Conservation (phyloP, 2,329 filamentous ascomycete genomes). For the Alternaria arborescens region DNA sequence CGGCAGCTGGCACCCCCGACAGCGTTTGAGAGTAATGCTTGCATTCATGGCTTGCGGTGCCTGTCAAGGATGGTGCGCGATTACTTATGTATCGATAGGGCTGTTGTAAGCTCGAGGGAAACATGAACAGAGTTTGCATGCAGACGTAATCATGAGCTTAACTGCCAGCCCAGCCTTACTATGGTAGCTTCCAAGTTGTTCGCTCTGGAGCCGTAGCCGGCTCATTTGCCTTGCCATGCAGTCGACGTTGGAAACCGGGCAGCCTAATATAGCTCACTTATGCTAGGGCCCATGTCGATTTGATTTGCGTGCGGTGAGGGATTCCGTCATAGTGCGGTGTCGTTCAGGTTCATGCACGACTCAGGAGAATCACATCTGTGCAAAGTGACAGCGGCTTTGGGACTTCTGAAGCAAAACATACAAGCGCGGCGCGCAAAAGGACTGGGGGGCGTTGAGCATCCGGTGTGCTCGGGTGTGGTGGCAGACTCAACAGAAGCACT, state of each 20-base stretch:
- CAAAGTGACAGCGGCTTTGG: constrained; percentile 3
- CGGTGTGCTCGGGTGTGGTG: constrained; percentile 20
- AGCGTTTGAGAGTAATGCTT: constrained; percentile 1
- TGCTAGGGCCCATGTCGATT: constrained; percentile 20
- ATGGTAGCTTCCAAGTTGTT: constrained; percentile 8
- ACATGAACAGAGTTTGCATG: constrained; percentile 15
- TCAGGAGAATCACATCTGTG: constrained; percentile 25
- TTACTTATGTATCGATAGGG: neutral
- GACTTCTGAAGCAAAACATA: neutral
- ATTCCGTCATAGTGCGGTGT: constrained; percentile 30
- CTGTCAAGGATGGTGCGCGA: constrained; percentile 1
- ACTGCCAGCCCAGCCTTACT: constrained; percentile 7
- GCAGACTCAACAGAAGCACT: constrained; percentile 36
- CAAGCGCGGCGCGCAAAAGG: constrained; percentile 1
- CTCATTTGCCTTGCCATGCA: constrained; percentile 14
- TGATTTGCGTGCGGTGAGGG: constrained; percentile 16
- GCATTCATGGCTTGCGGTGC: neutral
- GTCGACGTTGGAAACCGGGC: constrained; percentile 34
- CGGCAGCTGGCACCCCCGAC: neutral
- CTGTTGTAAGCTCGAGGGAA: constrained; percentile 1
- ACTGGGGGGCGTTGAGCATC: constrained; percentile 21
- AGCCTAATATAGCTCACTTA: constrained; percentile 30
- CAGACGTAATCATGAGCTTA: constrained; percentile 19
- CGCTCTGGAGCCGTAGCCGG: constrained; percentile 28
- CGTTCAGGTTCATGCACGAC: constrained; percentile 26